These are phyloP conservation scores for Neurospora sp. DNA, from an alignment of 495 filamentous ascomycete genomes.

Conservation along the genomic window DNA sequence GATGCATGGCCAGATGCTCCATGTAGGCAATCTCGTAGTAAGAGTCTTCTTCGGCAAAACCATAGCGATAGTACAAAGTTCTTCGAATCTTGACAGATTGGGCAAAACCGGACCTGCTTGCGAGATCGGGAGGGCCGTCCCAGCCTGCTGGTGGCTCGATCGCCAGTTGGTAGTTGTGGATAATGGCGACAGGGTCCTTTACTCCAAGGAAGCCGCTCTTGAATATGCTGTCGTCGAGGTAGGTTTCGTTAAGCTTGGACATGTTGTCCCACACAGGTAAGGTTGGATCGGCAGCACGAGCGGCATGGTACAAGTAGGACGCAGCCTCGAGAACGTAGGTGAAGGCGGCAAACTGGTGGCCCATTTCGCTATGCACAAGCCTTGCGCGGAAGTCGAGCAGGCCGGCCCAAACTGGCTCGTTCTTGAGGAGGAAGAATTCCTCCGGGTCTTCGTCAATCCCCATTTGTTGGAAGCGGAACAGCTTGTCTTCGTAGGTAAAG, in stretches of 20 bases:
- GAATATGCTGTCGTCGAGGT: conserved; percentile 6
- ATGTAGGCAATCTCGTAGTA: conserved; percentile 3
- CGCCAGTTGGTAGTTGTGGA: conserved; percentile 1
- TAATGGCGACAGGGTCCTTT: conserved; percentile 1
- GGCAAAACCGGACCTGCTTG: background rate
- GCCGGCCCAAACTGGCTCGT: conserved; percentile 17
- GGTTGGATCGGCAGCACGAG: conserved; percentile 2
- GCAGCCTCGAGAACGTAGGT: conserved; percentile 10
- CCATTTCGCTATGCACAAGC: conserved; percentile 16
- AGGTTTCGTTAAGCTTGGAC: background rate
- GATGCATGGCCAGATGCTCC: conserved; percentile 1
- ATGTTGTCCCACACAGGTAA: conserved; percentile 2
- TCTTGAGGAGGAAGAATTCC: conserved; percentile 10
- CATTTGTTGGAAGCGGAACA: conserved; percentile 1
- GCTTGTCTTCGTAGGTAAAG: conserved; percentile 10
- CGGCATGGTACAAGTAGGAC: conserved; percentile 9
- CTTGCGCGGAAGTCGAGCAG: conserved; percentile 18
- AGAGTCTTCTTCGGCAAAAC: background rate
- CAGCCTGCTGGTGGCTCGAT: background rate
- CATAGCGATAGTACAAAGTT: conserved; percentile 4
- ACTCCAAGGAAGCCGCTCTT: background rate
- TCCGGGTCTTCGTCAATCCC: conserved; percentile 3
- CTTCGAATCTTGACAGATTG: background rate
- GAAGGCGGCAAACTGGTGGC: conserved; percentile 8
- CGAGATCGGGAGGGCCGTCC: background rate